Conservation (phyloP, 2,329 filamentous ascomycete genomes). For the Magnaporthiopsis incrustans region DNA sequence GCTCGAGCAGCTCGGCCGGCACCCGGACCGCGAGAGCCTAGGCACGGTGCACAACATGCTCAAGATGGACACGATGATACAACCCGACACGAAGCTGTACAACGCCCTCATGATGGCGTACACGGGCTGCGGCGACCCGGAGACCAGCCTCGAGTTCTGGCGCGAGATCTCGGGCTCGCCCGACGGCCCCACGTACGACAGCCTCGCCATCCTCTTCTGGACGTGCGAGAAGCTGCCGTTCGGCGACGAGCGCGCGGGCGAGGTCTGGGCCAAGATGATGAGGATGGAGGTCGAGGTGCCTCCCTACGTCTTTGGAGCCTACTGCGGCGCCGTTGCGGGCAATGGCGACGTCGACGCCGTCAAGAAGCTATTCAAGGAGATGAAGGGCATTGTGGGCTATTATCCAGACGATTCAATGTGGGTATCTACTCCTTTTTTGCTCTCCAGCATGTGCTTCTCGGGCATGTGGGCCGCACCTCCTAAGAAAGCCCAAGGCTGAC, state of each 20-base stretch:
- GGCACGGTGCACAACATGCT: constrained; percentile 83
- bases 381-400: constrained; percentile 58
- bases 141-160: constrained; percentile 72
- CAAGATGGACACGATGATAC: constrained; percentile 80
- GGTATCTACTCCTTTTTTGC: constrained; percentile 29
- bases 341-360: constrained; percentile 64
- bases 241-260: constrained; percentile 51
- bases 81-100: constrained; percentile 65
- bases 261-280: constrained; percentile 64
- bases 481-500: constrained; percentile 3
- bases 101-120: constrained; percentile 88
- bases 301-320: constrained; percentile 64
- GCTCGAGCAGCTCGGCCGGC: constrained; percentile 65
- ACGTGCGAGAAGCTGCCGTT: constrained; percentile 59
- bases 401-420: constrained; percentile 64
- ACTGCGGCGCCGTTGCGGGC: constrained; percentile 66
- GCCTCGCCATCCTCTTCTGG: constrained; percentile 72
- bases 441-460: not conserved
- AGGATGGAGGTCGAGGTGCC: constrained; percentile 74
- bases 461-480: too few species aligned
- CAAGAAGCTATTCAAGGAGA: constrained; percentile 56
- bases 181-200: constrained; percentile 82
- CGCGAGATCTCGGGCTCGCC: constrained; percentile 68
- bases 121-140: constrained; percentile 56
- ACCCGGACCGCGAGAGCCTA: constrained; percentile 47